Evolutionary conservation across 1,139 yeast species (phyloP).

Genomic region (Lodderomyces metapsilosis): DNA sequence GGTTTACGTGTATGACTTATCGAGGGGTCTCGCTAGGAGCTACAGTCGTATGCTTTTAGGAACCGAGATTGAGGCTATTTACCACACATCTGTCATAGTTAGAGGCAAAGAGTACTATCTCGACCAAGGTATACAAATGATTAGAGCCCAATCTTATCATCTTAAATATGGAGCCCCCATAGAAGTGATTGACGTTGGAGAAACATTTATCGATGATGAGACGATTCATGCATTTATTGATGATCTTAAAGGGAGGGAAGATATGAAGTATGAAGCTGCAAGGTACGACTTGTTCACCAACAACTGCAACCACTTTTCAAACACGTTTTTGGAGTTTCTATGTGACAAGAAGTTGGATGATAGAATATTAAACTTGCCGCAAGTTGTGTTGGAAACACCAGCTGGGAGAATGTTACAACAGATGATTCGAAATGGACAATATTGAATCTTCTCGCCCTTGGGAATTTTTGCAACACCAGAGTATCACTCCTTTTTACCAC

Average conservation of each 20-base stretch:
- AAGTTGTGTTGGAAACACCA: conserved; percentile 57
- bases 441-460: too few relatives aligned
- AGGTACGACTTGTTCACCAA: conserved; percentile 61
- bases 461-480: conserved; percentile 1
- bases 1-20: conserved; percentile 65
- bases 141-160: conserved; percentile 41
- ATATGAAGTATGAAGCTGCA: conserved; percentile 43
- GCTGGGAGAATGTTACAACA: conserved; percentile 48
- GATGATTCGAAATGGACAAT: too few relatives aligned
- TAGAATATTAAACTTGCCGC: conserved; percentile 53
- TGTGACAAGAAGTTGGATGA: conserved; percentile 52
- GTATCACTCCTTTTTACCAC: too few relatives aligned
- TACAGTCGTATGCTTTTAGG: conserved; percentile 49
- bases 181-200: conserved; percentile 54
- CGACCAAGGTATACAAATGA: conserved; percentile 57
- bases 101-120: conserved; percentile 56
- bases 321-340: conserved; percentile 56
- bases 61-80: conserved; percentile 55
- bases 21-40: conserved; percentile 44
- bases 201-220: conserved; percentile 51
- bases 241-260: conserved; percentile 43
- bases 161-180: conserved; percentile 63
- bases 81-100: conserved; percentile 65
- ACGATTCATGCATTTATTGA: conserved; percentile 51
- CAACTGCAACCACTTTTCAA: conserved; percentile 70